Percentiles rank a stretch among this genome's conserved stretches.
Evolutionary conservation across 148 eudicot genomes (phyloP).

Genomic region (Rhododendron mucronatum): DNA sequence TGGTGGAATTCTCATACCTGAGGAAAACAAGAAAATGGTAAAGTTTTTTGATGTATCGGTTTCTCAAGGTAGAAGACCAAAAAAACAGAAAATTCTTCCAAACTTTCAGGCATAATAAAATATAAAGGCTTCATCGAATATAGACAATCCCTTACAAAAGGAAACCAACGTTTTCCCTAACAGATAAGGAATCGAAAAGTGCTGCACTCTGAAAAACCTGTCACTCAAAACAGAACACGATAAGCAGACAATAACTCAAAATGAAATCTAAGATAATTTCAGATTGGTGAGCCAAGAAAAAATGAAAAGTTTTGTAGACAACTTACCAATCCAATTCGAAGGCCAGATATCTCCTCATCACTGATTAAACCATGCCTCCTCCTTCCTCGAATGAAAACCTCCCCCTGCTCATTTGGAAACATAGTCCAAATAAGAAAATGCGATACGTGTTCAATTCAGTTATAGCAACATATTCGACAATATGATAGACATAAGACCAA

Average conservation of each 20-base stretch:
- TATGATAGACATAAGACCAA: neutral
- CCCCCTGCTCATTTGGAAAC: slow-evolving; percentile 48
- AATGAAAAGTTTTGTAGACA: neutral
- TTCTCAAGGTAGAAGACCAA: neutral
- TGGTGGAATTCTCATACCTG: slow-evolving; percentile 82
- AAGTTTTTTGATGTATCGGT: neutral
- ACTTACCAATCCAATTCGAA: slow-evolving; percentile 89
- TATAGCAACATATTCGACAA: neutral
- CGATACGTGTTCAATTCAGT: neutral
- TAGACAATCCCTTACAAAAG: slow-evolving; percentile 59
- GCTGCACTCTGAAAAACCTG: slow-evolving; percentile 99
- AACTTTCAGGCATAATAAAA: neutral
- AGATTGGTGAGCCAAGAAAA: neutral
- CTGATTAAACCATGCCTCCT: slow-evolving; percentile 75
- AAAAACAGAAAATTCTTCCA: neutral
- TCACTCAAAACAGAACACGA: slow-evolving; percentile 10
- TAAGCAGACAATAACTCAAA: neutral
- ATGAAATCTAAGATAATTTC: neutral
- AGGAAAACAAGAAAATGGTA: slow-evolving; percentile 9
- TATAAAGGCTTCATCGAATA: neutral
- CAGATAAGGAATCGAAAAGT: slow-evolving; percentile 83
- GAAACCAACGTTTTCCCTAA: slow-evolving; percentile 97
- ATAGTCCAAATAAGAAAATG: neutral
- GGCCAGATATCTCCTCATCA: slow-evolving; percentile 88
- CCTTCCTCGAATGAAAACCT: slow-evolving; percentile 75